Evolutionary conservation across 2,329 filamentous ascomycete species (phyloP), one percentile per base, ranked within the genome.

Genomic region (Fusarium brachygibbosum): DNA sequence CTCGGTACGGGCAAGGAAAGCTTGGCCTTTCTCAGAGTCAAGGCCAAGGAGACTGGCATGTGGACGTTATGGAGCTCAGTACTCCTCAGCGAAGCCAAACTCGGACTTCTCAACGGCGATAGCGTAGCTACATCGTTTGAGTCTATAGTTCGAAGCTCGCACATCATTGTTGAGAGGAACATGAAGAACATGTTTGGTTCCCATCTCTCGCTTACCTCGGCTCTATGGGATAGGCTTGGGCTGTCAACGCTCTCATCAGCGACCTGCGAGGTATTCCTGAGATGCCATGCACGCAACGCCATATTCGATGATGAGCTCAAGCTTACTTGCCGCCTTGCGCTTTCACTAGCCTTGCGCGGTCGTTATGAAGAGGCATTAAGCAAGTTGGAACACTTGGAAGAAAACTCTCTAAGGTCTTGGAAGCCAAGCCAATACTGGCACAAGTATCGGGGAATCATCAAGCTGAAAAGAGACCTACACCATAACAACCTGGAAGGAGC

Each of bases 21-120:
- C 1, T 85, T 98, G 9, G 86, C 89, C 0, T 98, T 96, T 73
- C 85, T 98, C 38, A 93, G 95, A 68, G 87, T 90, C 17, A 96
- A 96, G 77, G 92, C 95, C 4, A 94, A 90, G 75, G 94, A 98
- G 75, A 88, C 89, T 1, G 92, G 93, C 57, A 94, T 96, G 88
- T 96, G 93, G 88, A 89, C 90, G 53, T 82, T 98, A 4, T 89
- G 95, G 81, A 93, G 92, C 75, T 94, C 93, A 3, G 92, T 93
- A 2, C 82, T 97, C 16, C 84, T 97, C 54, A 94, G 91, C 72
- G 94, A 98, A 79, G 93, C 94, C 4, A 97, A 94, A 76, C 82
- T 97, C 41, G 88, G 88, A 21, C 84, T 98, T 58, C 86, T 88
- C 55, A 91, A 90, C 74, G 93, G 93, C 12, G 87, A 88, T 80